Base-by-base conservation (phyloP, 2,329 filamentous ascomycete species). In the Triangularia setosa region DNA sequence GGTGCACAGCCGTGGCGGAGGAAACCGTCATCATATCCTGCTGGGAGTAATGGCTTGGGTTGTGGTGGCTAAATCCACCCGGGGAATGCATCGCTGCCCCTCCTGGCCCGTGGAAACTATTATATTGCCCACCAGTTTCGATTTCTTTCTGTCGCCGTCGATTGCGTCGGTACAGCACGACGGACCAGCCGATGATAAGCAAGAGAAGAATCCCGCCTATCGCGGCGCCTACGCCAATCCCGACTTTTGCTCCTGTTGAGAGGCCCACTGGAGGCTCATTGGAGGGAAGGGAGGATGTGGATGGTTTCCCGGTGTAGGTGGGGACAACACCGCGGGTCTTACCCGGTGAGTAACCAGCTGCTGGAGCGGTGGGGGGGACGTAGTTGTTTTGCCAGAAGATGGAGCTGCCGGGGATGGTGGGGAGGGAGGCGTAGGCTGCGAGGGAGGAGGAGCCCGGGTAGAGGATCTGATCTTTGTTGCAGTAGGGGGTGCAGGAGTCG, bases 381-480 rank as follows among this genome's bases (percentile, higher is more conserved):
- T 44, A 67, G 35, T 65, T 59, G 40, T 59, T 65, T 48, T 65
- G 62, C 65, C 65, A 67, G 53, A 67, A 67, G 63, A 67, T 67
- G 65, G 53, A 60, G 56, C 63, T 65, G 21, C 65, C 65, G 4
- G 60, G 18, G 16, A 67, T 12, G 53, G 57, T 63, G 6, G 65
- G 65, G 6, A 67, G 60, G 54, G 55, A 60, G 30, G 65, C 65
- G 40, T 63, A 67, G 16, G 65, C 65, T n/a, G 53, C 44, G 25
- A 67, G 65, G 7, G 65, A 67, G 11, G 65, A 65, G 16, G 21
- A 27, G 33, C 65, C 65, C 11, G 58, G 63, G 57, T 65, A 67
- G 55, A 67, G 24, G 60, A 67, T 35, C 33, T 67, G 8, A 25
- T 30, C n/a, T 24, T 48, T n/a, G n/a, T 18, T 14, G 65, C 65